phyloP scores from a whole-genome alignment of 2,329 filamentous ascomycete genomes.

The Diplocarpon mali region DNA sequence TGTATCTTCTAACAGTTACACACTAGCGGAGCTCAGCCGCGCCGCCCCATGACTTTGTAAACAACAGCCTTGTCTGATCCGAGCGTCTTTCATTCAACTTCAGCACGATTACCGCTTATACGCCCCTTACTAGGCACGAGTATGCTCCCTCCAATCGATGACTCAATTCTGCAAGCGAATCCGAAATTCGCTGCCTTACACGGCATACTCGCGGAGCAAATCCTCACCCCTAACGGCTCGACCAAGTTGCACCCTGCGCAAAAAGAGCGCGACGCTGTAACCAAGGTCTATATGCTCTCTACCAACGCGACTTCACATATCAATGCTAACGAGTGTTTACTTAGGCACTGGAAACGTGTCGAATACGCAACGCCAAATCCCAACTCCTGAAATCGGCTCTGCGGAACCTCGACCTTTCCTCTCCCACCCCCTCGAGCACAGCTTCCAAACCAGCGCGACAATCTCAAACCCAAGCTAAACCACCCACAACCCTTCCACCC shows the following conservation, averaged over 20 bases:
- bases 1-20: no score
- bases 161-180: slow-evolving; percentile 41
- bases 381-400: slow-evolving; percentile 42
- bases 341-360: slow-evolving; percentile 37
- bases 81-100: not conserved
- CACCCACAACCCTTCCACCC: slow-evolving; percentile 27
- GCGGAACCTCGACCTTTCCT: slow-evolving; percentile 30
- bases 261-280: slow-evolving; percentile 38
- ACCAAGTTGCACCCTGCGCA: slow-evolving; percentile 40
- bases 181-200: slow-evolving; percentile 51
- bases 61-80: not conserved
- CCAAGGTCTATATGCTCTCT: slow-evolving; percentile 32
- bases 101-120: not conserved
- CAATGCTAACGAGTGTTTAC: not conserved
- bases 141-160: slow-evolving; percentile 50
- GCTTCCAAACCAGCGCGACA: slow-evolving; percentile 11
- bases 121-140: not conserved
- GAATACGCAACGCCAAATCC: slow-evolving; percentile 37
- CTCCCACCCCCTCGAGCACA: slow-evolving; percentile 20
- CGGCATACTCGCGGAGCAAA: slow-evolving; percentile 38
- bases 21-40: not conserved
- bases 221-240: slow-evolving; percentile 48
- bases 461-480: slow-evolving; percentile 10
- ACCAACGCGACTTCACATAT: not conserved
- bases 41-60: not conserved